Percentiles rank a stretch among this genome's conserved stretches.
phyloP scores from a whole-genome alignment of 1,139 yeast species.

The Nakaseomyces sp. region DNA sequence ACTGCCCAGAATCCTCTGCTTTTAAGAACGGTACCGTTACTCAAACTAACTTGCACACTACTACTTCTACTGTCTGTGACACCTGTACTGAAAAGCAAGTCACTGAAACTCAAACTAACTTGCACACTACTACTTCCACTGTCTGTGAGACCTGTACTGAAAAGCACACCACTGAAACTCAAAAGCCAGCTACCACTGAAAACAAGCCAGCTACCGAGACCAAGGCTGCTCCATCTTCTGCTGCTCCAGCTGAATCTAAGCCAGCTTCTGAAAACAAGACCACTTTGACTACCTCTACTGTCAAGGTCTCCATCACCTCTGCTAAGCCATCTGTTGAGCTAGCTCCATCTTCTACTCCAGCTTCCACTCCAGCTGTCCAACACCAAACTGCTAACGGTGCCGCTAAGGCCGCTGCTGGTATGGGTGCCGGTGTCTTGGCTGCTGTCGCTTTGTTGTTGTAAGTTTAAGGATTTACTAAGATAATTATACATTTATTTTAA shows the following conservation, averaged over 20 bases:
- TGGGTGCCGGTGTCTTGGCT: constrained; percentile 9
- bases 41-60: neutral
- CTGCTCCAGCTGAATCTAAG: constrained; percentile 1
- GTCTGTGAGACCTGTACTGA: constrained; percentile 4
- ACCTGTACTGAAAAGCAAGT: neutral
- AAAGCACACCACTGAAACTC: neutral
- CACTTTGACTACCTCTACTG: constrained; percentile 2
- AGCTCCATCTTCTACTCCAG: constrained; percentile 1
- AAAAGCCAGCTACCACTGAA: constrained; percentile 4
- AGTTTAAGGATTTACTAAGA: neutral
- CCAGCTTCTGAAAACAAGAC: constrained; percentile 1
- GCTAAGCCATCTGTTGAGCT: neutral
- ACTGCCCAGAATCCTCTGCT: constrained; percentile 4
- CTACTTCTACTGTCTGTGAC: constrained; percentile 3
- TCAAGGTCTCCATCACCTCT: constrained; percentile 4
- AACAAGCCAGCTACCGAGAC: neutral
- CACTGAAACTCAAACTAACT: neutral
- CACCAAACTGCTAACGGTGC: constrained; percentile 8
- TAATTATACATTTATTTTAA: neutral
- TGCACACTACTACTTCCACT: constrained; percentile 3
- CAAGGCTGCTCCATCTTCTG: constrained; percentile 3
- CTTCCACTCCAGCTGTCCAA: constrained; percentile 3
- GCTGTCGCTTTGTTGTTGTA: constrained; percentile 7
- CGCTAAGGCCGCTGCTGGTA: constrained; percentile 8
- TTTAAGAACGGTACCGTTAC: constrained; percentile 2